phyloP scores from a whole-genome alignment of 2,329 filamentous ascomycete species.

The Aurifilum marmelostoma region DNA sequence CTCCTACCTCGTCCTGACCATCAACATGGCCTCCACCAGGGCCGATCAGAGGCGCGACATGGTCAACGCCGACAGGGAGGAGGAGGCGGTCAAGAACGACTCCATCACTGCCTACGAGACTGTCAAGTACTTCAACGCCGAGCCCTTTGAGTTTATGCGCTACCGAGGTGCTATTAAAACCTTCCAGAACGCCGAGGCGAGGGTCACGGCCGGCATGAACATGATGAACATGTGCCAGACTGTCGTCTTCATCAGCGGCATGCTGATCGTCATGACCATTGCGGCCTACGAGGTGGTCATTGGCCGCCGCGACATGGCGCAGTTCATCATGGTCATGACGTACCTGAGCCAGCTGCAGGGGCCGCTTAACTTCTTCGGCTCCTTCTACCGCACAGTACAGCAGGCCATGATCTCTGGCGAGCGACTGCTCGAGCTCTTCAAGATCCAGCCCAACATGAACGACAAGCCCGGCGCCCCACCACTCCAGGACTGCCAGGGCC shows the following conservation, averaged over 20 bases:
- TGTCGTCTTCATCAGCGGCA: conserved; percentile 76
- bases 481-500: conserved; percentile 72
- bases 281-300: conserved; percentile 77
- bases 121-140: conserved; percentile 88
- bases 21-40: conserved; percentile 92
- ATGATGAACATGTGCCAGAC: conserved; percentile 83
- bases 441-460: conserved; percentile 88
- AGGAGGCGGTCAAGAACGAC: conserved; percentile 97
- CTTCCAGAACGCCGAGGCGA: conserved; percentile 75
- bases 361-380: conserved; percentile 86
- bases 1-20: conserved; percentile 94
- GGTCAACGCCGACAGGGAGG: conserved; percentile 92
- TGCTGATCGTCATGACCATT: conserved; percentile 72
- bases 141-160: conserved; percentile 75
- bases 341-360: conserved; percentile 81
- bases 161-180: conserved; percentile 71
- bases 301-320: conserved; percentile 66
- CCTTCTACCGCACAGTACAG: conserved; percentile 94
- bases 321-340: conserved; percentile 74
- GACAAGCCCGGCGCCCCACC: conserved; percentile 69
- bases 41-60: conserved; percentile 90
- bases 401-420: conserved; percentile 98
- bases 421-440: conserved; percentile 92
- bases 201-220: conserved; percentile 76
- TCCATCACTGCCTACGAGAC: conserved; percentile 99